phyloP scores from a whole-genome alignment of 441 rosid species.

The Corymbia calophylla region DNA sequence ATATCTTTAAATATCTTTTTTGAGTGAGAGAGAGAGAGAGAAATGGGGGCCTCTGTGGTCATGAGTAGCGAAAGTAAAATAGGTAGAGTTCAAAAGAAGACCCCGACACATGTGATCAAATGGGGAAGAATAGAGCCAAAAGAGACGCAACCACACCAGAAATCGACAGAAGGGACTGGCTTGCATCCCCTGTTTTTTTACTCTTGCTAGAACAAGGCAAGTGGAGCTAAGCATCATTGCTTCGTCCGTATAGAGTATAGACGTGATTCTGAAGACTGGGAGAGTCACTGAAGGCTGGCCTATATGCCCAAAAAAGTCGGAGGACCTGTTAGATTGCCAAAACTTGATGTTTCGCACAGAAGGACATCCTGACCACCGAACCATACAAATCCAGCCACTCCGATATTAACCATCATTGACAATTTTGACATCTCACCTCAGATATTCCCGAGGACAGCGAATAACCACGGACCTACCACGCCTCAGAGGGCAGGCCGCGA shows the following conservation, averaged over 20 bases:
- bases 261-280: not conserved
- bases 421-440: not conserved
- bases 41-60: not conserved
- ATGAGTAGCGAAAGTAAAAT: not conserved
- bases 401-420: not conserved
- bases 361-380: not conserved
- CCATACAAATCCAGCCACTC: not conserved
- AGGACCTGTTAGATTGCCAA: not conserved
- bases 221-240: not conserved
- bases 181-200: not conserved
- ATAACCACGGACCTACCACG: not conserved
- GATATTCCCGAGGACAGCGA: not conserved
- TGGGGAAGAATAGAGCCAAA: not conserved
- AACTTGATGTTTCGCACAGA: not conserved
- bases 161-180: slow-evolving; percentile 19
- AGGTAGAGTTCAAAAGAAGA: not conserved
- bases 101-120: not conserved
- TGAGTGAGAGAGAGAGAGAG: not conserved
- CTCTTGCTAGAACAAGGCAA: slow-evolving; percentile 10
- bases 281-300: not conserved
- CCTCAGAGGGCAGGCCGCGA: not conserved
- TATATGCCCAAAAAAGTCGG: not conserved
- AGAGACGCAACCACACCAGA: not conserved
- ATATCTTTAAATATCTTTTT: not conserved
- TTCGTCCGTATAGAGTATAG: not conserved